These are phyloP conservation scores for Cymbopogon flexuosus DNA, from an alignment of 202 grass and related monocot species.

Conservation along the genomic window DNA sequence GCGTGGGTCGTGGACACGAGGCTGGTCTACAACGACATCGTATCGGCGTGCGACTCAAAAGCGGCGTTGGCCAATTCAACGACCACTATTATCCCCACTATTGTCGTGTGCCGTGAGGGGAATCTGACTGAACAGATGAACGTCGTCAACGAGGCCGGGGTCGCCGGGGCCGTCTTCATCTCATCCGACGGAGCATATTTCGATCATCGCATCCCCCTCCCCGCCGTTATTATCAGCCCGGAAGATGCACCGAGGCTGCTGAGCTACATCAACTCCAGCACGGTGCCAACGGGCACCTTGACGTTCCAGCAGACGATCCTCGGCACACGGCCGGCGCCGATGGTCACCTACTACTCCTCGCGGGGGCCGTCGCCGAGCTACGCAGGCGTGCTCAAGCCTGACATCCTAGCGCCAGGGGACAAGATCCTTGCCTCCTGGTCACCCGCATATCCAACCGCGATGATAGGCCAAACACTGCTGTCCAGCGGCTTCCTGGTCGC, in stretches of 20 bases:
- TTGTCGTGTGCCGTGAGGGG: slow-evolving; percentile 36
- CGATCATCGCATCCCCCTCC: slow-evolving; percentile 26
- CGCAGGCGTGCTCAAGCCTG: slow-evolving; percentile 64
- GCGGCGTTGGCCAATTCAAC: slow-evolving; percentile 10
- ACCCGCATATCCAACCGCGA: background rate
- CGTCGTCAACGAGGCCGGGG: slow-evolving; percentile 6
- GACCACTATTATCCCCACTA: slow-evolving; percentile 27
- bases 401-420: slow-evolving; percentile 56
- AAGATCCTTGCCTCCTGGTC: slow-evolving; percentile 47
- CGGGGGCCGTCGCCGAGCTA: slow-evolving; percentile 59
- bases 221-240: slow-evolving; percentile 39
- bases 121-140: background rate
- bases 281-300: slow-evolving; percentile 33
- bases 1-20: slow-evolving; percentile 30
- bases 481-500: slow-evolving; percentile 28
- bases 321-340: slow-evolving; percentile 41
- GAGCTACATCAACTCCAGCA: slow-evolving; percentile 46
- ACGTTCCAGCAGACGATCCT: slow-evolving; percentile 56
- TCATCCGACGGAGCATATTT: background rate
- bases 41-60: slow-evolving; percentile 38
- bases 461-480: slow-evolving; percentile 16
- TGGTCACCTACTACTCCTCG: slow-evolving; percentile 43
- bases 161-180: slow-evolving; percentile 64
- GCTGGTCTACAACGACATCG: slow-evolving; percentile 29
- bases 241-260: slow-evolving; percentile 41